Conservation (phyloP, 2,329 filamentous ascomycete genomes). For the Monilinia laxa region DNA sequence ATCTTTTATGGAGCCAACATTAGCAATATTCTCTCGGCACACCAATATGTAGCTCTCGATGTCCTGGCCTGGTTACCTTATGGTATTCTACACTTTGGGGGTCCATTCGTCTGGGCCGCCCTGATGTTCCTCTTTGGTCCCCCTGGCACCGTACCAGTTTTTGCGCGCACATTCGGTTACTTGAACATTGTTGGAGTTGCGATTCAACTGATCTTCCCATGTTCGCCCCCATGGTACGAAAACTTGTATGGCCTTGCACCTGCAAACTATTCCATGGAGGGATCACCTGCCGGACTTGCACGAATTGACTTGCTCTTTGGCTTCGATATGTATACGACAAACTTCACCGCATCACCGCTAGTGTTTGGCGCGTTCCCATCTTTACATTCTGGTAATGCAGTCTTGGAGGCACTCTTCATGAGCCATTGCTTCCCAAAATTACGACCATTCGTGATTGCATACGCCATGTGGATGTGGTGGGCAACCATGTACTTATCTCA, state of each 20-base stretch:
- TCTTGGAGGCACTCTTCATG: slow-evolving; percentile 89
- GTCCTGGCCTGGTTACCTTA: slow-evolving; percentile 92
- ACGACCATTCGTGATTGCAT: slow-evolving; percentile 75
- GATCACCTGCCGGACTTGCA: slow-evolving; percentile 84
- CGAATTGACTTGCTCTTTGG: slow-evolving; percentile 89
- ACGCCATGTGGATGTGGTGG: slow-evolving; percentile 96
- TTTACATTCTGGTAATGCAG: slow-evolving; percentile 85
- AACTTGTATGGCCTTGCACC: slow-evolving; percentile 87
- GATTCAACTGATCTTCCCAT: slow-evolving; percentile 88
- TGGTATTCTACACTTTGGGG: slow-evolving; percentile 85
- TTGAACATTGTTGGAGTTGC: slow-evolving; percentile 85
- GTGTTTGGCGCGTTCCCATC: slow-evolving; percentile 96
- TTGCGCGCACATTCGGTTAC: slow-evolving; percentile 85
- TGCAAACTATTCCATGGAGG: slow-evolving; percentile 87
- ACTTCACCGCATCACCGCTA: slow-evolving; percentile 84
- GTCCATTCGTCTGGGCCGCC: slow-evolving; percentile 73
- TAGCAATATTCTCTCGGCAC: slow-evolving; percentile 90
- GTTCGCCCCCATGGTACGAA: slow-evolving; percentile 96
- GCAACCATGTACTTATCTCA: slow-evolving; percentile 97
- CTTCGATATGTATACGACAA: slow-evolving; percentile 88
- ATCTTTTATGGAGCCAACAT: slow-evolving; percentile 94
- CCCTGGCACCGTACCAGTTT: slow-evolving; percentile 80
- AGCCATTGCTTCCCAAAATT: slow-evolving; percentile 85
- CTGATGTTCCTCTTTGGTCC: slow-evolving; percentile 87
- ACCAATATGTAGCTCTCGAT: slow-evolving; percentile 80